Base-by-base conservation (phyloP, 768 basidiomycete genomes). In the Megacollybia marginata region DNA sequence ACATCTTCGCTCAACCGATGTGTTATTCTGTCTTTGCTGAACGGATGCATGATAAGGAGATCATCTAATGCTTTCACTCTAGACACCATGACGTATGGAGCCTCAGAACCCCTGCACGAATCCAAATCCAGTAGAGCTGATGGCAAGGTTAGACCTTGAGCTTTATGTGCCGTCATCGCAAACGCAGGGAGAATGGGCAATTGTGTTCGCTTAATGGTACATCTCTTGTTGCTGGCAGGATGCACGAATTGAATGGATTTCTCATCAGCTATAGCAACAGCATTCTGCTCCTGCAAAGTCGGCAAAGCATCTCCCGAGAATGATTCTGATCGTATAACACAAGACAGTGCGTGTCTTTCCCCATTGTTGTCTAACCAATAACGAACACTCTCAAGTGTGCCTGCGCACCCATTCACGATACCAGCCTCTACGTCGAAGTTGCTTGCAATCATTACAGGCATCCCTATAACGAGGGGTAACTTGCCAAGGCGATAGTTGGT, bases 81-180 rank as follows among this genome's bases (percentile, higher is more conserved):
- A n/a, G 69, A 71, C 1, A 62, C 44, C 63, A 67, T 67, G 5
- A 66, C 62, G 40, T 67, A 67, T 1, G 62, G 56, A 0, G 57
- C 45, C 42, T 65, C 55, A 0, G 55, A 54, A 0, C 55, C 57
- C 1, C 33, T 19, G 44, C 58, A 64, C 2, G 42, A 48, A 0
- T 44, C 31, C 2, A 64, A 34, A 47, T 64, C 58, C 1, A 64
- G 52, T 12, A 64, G 51, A 2, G 53, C 62, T 1, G 42, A 40
- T 4, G 15, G 9, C 13, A 62, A 34, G 0, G 60, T 61, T 38
- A 57, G 54, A 10, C 65, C 65, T 52, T 67, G 65, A 1, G 61
- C 54, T 36, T 64, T 62, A 44, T 66, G 60, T 2, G 55, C 59
- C 0, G 65, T 65, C 11, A 64, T 55, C 0, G 62, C 59, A 48